Evolutionary conservation across 176 grass and related monocot genomes (phyloP).

Genomic region (Oropetium thomaeum): DNA sequence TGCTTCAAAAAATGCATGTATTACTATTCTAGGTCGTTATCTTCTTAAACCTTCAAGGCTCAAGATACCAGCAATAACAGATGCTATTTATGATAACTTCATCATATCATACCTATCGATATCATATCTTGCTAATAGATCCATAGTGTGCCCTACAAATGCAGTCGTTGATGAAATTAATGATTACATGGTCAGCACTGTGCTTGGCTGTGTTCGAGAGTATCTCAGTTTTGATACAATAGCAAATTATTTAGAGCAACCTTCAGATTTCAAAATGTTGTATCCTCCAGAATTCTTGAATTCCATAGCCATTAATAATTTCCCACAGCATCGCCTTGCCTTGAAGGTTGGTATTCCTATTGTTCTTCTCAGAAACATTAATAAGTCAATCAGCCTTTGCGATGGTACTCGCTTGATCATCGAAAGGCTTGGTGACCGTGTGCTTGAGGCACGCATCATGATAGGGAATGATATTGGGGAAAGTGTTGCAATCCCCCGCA

Average conservation of each 20-base stretch:
- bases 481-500: not conserved
- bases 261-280: not conserved
- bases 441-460: not conserved
- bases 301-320: not conserved
- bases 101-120: no score
- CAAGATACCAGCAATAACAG: no score
- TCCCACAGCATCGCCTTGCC: not conserved
- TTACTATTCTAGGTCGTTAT: no score
- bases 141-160: not conserved
- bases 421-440: not conserved
- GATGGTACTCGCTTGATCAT: not conserved
- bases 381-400: not conserved
- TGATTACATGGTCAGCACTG: not conserved
- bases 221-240: constrained; percentile 16
- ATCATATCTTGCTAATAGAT: no score
- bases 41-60: no score
- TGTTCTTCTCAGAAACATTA: not conserved
- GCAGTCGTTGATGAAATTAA: not conserved
- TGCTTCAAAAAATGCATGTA: no score
- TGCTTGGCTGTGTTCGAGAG: not conserved
- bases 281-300: constrained; percentile 3
- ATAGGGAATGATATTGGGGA: not conserved
- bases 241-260: not conserved
- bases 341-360: not conserved
- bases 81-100: no score